phyloP scores from a whole-genome alignment of 441 rosid genomes.

The Corymbia citriodora region DNA sequence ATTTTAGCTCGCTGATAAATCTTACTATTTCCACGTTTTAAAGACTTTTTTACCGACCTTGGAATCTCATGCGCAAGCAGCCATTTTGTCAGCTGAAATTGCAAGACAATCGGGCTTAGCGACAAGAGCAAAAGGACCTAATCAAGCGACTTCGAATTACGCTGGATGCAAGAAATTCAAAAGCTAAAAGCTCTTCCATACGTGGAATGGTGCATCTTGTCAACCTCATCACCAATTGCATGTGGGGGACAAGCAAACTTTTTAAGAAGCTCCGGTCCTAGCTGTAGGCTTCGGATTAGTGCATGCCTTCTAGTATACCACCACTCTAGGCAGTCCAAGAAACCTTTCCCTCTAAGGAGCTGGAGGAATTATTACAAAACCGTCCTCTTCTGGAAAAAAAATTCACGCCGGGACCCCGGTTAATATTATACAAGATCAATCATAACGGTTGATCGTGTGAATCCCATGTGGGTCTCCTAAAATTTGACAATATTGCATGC shows the following conservation, averaged over 20 bases:
- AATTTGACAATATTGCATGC: neutral
- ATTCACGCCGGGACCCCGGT: accelerated
- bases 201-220: neutral
- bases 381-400: neutral
- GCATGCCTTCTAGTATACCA: neutral
- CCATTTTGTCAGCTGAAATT: neutral
- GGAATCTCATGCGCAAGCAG: neutral
- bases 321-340: neutral
- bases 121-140: neutral
- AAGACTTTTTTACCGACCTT: neutral
- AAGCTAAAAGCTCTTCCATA: neutral
- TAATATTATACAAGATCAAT: neutral
- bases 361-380: neutral
- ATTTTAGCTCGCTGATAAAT: neutral
- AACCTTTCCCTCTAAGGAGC: neutral
- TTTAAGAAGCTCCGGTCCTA: neutral
- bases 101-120: neutral
- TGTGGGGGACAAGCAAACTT: neutral
- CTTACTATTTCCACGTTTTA: neutral
- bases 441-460: accelerated
- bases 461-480: accelerated
- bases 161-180: neutral
- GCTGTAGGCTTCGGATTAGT: neutral
- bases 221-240: neutral
- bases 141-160: neutral